Conservation (phyloP, 306 rosid species). For the Gynostemma pentaphyllum region DNA sequence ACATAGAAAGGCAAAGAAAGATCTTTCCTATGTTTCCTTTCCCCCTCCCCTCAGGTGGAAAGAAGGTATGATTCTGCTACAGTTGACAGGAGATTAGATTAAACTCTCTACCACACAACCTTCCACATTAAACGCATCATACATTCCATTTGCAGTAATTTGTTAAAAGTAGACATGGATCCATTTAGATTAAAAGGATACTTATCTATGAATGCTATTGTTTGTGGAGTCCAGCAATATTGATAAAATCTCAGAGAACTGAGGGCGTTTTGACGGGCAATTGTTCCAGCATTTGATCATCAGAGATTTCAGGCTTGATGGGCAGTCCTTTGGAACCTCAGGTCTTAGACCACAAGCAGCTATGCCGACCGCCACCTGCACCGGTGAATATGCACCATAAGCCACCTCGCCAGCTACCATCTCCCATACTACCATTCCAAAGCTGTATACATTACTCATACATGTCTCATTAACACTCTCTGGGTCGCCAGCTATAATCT, state of each 20-base stretch:
- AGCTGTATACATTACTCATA: slow-evolving; percentile 92
- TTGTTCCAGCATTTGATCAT: slow-evolving; percentile 96
- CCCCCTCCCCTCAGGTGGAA: background rate
- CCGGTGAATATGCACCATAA: slow-evolving; percentile 74
- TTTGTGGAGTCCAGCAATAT: slow-evolving; percentile 29
- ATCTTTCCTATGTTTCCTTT: background rate
- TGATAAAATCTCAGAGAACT: slow-evolving; percentile 60
- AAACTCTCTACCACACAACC: background rate
- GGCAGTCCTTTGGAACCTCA: slow-evolving; percentile 87
- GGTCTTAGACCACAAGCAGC: slow-evolving; percentile 99
- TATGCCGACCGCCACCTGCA: slow-evolving; percentile 92
- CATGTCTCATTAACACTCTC: slow-evolving; percentile 82
- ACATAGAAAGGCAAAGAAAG: background rate
- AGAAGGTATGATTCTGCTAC: background rate
- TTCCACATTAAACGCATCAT: background rate
- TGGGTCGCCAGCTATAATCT: slow-evolving; percentile 97
- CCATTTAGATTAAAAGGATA: slow-evolving; percentile 3
- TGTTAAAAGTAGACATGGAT: background rate
- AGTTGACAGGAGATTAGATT: background rate
- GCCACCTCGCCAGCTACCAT: slow-evolving; percentile 94
- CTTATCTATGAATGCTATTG: slow-evolving; percentile 33
- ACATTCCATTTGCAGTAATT: background rate
- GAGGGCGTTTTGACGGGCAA: slow-evolving; percentile 84
- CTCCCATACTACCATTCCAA: slow-evolving; percentile 94
- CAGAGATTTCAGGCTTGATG: slow-evolving; percentile 52